A percentile compares a stretch with the other conserved stretches of the same genome.
Evolutionary conservation across 2,329 filamentous ascomycete genomes (phyloP).

Genomic region (Coleophoma cylindrospora): DNA sequence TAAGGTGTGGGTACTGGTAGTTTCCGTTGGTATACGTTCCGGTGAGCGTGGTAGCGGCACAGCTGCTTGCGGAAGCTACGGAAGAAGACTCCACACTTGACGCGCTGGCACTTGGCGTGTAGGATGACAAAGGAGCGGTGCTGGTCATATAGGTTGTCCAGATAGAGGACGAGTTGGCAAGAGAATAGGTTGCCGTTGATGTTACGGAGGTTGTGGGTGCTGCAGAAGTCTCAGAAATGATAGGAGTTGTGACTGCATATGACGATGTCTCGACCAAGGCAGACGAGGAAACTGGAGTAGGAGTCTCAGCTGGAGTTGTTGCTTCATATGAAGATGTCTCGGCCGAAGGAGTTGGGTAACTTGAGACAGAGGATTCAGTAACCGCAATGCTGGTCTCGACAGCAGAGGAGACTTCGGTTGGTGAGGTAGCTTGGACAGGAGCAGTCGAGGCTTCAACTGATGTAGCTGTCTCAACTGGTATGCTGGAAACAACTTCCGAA

Average conservation of each 20-base stretch:
- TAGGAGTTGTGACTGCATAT: no score
- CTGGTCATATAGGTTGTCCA: no score
- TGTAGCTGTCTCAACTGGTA: not conserved
- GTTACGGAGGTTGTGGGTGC: no score
- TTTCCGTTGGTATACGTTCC: slow-evolving; percentile 34
- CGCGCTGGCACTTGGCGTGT: not conserved
- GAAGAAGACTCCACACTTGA: not conserved
- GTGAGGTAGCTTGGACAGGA: not conserved
- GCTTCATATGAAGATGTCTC: not conserved
- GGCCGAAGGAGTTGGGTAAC: not conserved
- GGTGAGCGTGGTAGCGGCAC: slow-evolving; percentile 7
- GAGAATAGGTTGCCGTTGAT: no score
- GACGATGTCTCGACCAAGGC: no score
- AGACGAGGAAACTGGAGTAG: no score
- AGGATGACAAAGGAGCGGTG: not conserved
- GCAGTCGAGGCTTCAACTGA: not conserved
- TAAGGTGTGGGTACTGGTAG: slow-evolving; percentile 56
- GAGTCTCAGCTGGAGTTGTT: not conserved
- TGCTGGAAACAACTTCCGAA: no score
- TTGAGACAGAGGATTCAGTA: no score
- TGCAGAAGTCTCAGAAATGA: no score
- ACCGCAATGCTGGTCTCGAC: not conserved
- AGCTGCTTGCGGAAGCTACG: slow-evolving; percentile 1
- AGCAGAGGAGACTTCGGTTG: not conserved
- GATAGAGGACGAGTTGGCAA: no score